Base-by-base conservation (phyloP, 179 eudicot genomes). In the Corrigiola litoralis region DNA sequence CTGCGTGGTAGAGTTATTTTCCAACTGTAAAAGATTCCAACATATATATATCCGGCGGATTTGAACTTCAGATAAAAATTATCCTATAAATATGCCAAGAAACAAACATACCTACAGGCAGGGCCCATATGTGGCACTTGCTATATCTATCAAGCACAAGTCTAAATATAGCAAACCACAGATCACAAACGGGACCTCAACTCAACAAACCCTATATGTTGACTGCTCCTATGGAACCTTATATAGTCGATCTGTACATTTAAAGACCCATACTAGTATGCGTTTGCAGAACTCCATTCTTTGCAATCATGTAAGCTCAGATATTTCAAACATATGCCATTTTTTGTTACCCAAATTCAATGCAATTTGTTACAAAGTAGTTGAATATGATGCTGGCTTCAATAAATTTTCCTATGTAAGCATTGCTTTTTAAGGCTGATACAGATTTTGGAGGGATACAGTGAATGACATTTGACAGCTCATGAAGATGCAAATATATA, bases 281-380 rank as follows among this genome's bases (percentile, higher is more conserved):
- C 40, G 36, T 52, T 60, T 34, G 56, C 58, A 66, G 41, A 67
- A 61, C 42, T 53, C 72, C 72, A 67, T 55, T 67, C 45, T 46
- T 61, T 61, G 72, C 72, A 61, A 61, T 34, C 29, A 50, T 52
- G 37, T 61, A 56, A 68, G 3, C 27, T 61, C 64, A 67, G 61
- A 67, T 59, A 28, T 62, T 60, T 68, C 31, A 36, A 58, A 34
- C 29, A 0, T 47, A 14, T 1, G 36, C 36, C 59, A 53, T 41
- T 38, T 41, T 68, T 20, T n/a, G 14, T 28, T 8, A 16, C 42
- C 37, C 8, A 29, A 37, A 46, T 48, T 63, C 60, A 62, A 68
- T 75, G 74, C 62, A 69, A 69, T 75, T 75, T 75, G 79, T 75
- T 74, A 74, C 70, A 70, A 52, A 29, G 74, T 75, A 69, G 79